phyloP scores from a whole-genome alignment of 768 basidiomycete genomes.

The Pholiota conissans region DNA sequence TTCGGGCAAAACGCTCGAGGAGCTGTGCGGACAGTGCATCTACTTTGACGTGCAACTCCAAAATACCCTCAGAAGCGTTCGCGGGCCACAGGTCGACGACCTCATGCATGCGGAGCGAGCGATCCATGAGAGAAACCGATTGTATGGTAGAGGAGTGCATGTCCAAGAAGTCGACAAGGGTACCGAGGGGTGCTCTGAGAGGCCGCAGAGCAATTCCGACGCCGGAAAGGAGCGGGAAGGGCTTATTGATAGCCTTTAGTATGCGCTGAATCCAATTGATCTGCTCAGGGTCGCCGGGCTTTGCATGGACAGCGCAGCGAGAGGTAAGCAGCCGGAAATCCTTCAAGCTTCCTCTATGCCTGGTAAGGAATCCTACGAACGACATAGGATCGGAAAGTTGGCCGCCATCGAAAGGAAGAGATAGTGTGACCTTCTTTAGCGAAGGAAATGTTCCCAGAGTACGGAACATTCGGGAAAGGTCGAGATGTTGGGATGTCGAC shows the following conservation, averaged over 20 bases:
- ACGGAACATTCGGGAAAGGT: conserved; percentile 37
- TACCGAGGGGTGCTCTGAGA: conserved; percentile 30
- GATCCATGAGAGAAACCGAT: conserved; percentile 37
- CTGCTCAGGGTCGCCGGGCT: conserved; percentile 23
- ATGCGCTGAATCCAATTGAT: conserved; percentile 45
- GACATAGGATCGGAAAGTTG: conserved; percentile 34
- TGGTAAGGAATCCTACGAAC: conserved; percentile 35
- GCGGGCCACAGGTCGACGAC: conserved; percentile 26
- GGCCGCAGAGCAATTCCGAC: conserved; percentile 40
- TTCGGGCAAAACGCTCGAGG: conserved; percentile 8
- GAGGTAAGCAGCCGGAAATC: conserved; percentile 36
- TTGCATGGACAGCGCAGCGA: conserved; percentile 19
- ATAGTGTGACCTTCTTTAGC: conserved; percentile 36
- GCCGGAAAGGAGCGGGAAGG: conserved; percentile 31
- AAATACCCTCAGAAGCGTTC: neutral
- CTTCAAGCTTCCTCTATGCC: conserved; percentile 34
- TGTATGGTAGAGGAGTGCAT: conserved; percentile 28
- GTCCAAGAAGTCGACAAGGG: conserved; percentile 30
- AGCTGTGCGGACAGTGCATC: conserved; percentile 10
- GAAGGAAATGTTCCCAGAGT: conserved; percentile 38
- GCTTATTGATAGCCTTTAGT: conserved; percentile 24
- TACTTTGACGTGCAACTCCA: conserved; percentile 11
- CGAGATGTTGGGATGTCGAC: conserved; percentile 35
- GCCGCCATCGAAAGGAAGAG: conserved; percentile 45
- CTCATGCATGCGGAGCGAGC: conserved; percentile 30